These are phyloP conservation scores for Trametes coccinea DNA, from an alignment of 768 basidiomycete genomes.

Conservation along the genomic window DNA sequence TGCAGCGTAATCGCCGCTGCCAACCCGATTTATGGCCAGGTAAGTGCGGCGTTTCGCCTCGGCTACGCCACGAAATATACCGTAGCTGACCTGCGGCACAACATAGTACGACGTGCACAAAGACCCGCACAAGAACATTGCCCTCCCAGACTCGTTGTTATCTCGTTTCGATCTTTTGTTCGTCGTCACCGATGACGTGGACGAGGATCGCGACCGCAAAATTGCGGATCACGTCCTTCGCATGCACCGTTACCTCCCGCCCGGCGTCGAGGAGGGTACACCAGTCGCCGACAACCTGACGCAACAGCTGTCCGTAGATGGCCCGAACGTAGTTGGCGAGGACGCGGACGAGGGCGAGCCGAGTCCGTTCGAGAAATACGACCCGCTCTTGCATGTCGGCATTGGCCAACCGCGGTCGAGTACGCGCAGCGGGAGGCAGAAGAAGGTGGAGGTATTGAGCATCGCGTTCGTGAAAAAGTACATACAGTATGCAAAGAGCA, in stretches of 20 bases:
- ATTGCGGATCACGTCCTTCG: conserved; percentile 98
- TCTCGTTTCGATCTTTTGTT: conserved; percentile 99
- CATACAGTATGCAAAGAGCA: conserved; percentile 94
- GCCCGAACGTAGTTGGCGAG: conserved; percentile 52
- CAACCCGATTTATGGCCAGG: conserved; percentile 98
- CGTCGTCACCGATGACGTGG: conserved; percentile 97
- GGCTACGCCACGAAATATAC: not conserved
- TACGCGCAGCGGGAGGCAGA: conserved; percentile 57
- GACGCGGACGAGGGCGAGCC: conserved; percentile 59
- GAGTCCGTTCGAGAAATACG: conserved; percentile 93
- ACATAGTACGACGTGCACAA: conserved; percentile 97
- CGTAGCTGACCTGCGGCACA: conserved; percentile 11
- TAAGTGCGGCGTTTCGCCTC: conserved; percentile 34
- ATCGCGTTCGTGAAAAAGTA: conserved; percentile 98
- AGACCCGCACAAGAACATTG: conserved; percentile 98
- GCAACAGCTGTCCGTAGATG: conserved; percentile 87
- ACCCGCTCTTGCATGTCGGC: conserved; percentile 91
- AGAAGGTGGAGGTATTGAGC: conserved; percentile 83
- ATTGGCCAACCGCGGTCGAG: conserved; percentile 49
- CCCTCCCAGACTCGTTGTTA: conserved; percentile 93
- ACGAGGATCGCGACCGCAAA: conserved; percentile 87
- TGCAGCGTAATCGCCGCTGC: conserved; percentile 98
- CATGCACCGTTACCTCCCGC: conserved; percentile 95
- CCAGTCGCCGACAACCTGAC: conserved; percentile 85
- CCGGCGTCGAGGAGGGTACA: conserved; percentile 95